These are phyloP conservation scores for Nidula microcarpa DNA, from an alignment of 768 basidiomycete genomes.

Conservation along the genomic window DNA sequence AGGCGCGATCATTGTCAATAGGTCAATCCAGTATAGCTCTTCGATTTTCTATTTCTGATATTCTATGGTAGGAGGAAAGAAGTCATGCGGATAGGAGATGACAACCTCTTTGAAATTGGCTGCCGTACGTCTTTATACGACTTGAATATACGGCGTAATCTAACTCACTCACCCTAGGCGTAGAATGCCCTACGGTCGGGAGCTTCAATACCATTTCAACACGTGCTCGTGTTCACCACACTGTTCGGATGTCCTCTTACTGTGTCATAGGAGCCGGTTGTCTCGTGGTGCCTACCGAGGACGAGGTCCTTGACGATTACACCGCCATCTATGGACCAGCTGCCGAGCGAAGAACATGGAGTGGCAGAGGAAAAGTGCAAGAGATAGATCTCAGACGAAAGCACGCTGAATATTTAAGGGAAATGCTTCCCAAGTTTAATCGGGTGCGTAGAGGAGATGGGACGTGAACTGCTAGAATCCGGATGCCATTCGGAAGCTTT, in stretches of 20 bases:
- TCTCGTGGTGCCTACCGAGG: conserved; percentile 73
- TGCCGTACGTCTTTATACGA: conserved; percentile 59
- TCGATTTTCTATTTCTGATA: background rate
- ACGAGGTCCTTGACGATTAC: conserved; percentile 77
- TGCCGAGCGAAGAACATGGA: conserved; percentile 77
- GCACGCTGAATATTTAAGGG: conserved; percentile 87
- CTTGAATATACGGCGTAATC: background rate
- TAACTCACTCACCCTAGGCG: conserved; percentile 43
- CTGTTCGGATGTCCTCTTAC: conserved; percentile 71
- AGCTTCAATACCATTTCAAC: conserved; percentile 85
- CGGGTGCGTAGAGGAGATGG: conserved; percentile 61
- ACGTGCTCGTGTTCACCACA: conserved; percentile 78
- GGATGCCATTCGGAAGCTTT: no score
- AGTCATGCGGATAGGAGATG: conserved; percentile 90
- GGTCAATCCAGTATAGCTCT: conserved; percentile 32
- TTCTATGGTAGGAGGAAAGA: conserved; percentile 55
- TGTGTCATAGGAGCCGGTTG: conserved; percentile 84
- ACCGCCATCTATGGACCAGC: conserved; percentile 81
- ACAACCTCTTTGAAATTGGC: conserved; percentile 92
- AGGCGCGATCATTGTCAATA: conserved; percentile 84
- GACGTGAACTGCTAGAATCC: conserved; percentile 17
- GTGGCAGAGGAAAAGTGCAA: conserved; percentile 78
- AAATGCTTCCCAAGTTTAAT: conserved; percentile 91
- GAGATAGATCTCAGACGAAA: conserved; percentile 82
- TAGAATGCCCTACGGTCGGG: conserved; percentile 85